phyloP scores from a whole-genome alignment of 2,329 filamentous ascomycete species.

The Apiospora sp. region DNA sequence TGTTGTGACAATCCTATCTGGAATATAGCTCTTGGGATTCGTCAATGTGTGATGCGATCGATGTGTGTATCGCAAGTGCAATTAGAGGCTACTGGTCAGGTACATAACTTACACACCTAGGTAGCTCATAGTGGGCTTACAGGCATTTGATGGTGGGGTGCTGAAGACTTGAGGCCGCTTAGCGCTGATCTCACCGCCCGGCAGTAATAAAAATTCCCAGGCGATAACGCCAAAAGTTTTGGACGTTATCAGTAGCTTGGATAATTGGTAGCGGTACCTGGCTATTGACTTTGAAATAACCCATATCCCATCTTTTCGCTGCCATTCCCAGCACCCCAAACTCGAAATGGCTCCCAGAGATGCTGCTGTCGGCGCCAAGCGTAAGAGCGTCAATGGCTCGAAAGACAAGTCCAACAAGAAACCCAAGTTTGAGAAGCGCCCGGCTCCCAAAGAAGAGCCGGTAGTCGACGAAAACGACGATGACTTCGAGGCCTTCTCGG shows the following conservation, averaged over 20 bases:
- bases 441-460: slow-evolving; percentile 43
- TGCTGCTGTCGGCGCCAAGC: slow-evolving; percentile 57
- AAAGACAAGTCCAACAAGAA: slow-evolving; percentile 51
- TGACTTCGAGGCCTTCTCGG: slow-evolving; percentile 53
- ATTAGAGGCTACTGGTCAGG: slow-evolving; percentile 1
- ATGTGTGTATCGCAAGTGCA: not conserved
- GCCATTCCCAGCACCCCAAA: not conserved
- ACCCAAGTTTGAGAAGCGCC: slow-evolving; percentile 45
- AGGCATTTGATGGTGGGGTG: slow-evolving; percentile 13
- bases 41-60: not conserved
- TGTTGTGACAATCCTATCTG: slow-evolving; percentile 42
- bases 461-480: slow-evolving; percentile 45
- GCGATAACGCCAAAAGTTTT: slow-evolving; percentile 22
- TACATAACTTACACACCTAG: not conserved
- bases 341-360: slow-evolving; percentile 23
- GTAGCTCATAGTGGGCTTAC: slow-evolving; percentile 19
- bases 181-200: slow-evolving; percentile 1
- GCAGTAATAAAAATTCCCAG: slow-evolving; percentile 11
- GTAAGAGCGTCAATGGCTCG: slow-evolving; percentile 55
- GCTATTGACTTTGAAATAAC: not conserved
- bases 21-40: not conserved
- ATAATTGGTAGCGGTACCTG: not conserved
- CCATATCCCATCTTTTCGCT: slow-evolving; percentile 14
- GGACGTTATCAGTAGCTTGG: slow-evolving; percentile 21
- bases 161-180: not conserved